A percentile compares a stretch with the other conserved stretches of the same genome.
These are phyloP conservation scores for Fusarium nanum DNA, from an alignment of 2,329 filamentous ascomycete species.

Conservation along the genomic window DNA sequence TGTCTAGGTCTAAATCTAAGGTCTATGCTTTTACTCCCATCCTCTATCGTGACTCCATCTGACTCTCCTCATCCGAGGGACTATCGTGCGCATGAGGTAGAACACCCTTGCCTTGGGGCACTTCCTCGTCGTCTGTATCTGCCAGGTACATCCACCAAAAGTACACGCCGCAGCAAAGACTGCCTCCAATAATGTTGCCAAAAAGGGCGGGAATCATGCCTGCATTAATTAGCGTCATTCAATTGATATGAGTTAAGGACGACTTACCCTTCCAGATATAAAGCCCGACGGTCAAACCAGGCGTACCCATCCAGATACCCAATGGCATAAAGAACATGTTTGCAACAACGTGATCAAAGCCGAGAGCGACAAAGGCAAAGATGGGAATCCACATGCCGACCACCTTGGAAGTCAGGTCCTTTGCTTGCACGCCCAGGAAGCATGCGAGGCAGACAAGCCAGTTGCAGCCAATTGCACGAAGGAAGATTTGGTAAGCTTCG, in stretches of 20 bases:
- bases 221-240: background rate
- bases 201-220: conserved; percentile 62
- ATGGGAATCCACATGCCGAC: conserved; percentile 67
- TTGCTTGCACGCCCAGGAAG: conserved; percentile 60
- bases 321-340: conserved; percentile 68
- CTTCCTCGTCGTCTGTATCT: conserved; percentile 4
- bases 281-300: conserved; percentile 57
- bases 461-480: conserved; percentile 66
- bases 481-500: conserved; percentile 63
- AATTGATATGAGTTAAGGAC: fast-evolving
- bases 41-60: background rate
- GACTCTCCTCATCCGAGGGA: conserved; percentile 36
- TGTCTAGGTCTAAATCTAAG: background rate
- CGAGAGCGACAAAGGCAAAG: conserved; percentile 65
- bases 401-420: conserved; percentile 64
- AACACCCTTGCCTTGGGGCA: conserved; percentile 2
- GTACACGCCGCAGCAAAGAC: conserved; percentile 61
- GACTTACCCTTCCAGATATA: conserved; percentile 66
- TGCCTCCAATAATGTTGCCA: conserved; percentile 67
- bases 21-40: fast-evolving
- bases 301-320: conserved; percentile 61
- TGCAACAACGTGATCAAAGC: conserved; percentile 67
- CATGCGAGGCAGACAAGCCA: conserved; percentile 68
- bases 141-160: conserved; percentile 44
- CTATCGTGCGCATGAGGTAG: conserved; percentile 9